Conservation (phyloP, 768 basidiomycete genomes). For the Termitomyces eurrhizus region DNA sequence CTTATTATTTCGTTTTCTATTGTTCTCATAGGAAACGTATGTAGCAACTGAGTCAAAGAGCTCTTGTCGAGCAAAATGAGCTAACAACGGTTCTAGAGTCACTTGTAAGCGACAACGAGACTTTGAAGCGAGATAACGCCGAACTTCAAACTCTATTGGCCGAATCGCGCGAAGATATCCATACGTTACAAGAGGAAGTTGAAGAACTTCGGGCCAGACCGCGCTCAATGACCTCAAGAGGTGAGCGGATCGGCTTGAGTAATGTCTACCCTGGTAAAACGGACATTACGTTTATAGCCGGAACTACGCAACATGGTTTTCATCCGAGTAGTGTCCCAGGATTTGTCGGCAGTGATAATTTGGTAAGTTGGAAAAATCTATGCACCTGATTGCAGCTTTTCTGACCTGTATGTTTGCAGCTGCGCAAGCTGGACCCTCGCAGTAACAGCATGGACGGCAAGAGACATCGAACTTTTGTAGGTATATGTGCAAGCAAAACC, state of each 20-base stretch:
- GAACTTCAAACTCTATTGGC: constrained; percentile 73
- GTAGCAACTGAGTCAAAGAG: constrained; percentile 38
- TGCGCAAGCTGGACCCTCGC: constrained; percentile 17
- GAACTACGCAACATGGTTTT: constrained; percentile 37
- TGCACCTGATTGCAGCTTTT: background rate
- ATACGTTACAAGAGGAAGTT: constrained; percentile 64
- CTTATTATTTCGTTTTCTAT: background rate
- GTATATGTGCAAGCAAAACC: background rate
- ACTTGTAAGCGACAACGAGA: constrained; percentile 84
- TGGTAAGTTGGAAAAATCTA: constrained; percentile 20
- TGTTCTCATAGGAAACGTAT: constrained; percentile 16
- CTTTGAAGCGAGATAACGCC: constrained; percentile 73
- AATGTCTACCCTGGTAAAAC: background rate
- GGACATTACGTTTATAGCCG: constrained; percentile 21
- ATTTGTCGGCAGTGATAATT: constrained; percentile 32
- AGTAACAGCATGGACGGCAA: constrained; percentile 26
- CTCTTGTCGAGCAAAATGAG: constrained; percentile 50
- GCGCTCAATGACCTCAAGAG: constrained; percentile 34
- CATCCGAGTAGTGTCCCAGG: constrained; percentile 42
- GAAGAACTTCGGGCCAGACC: constrained; percentile 64
- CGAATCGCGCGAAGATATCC: constrained; percentile 75
- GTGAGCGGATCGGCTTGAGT: constrained; percentile 25
- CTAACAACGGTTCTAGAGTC: constrained; percentile 71
- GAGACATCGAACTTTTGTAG: constrained; percentile 19
- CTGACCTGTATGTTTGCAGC: constrained; percentile 10